phyloP scores from a whole-genome alignment of 108 stramenopile genomes.

The Cyclotella kingstonii region DNA sequence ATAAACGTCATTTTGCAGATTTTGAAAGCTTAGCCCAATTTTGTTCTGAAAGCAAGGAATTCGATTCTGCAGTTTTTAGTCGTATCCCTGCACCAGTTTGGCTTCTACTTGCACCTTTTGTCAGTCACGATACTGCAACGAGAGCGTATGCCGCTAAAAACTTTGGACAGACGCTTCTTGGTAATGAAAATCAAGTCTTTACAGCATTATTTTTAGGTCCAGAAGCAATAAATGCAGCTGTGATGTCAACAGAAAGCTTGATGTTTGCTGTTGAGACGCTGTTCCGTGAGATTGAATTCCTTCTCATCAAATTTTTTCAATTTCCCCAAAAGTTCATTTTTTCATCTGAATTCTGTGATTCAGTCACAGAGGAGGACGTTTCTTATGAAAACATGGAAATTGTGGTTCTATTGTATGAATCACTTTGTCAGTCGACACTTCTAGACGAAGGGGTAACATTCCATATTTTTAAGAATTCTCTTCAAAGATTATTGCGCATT shows the following conservation, averaged over 20 bases:
- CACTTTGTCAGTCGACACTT: constrained; percentile 19
- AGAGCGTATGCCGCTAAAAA: constrained; percentile 13
- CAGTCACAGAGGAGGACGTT: neutral
- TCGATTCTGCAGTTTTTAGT: neutral
- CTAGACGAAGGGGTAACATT: constrained; percentile 10
- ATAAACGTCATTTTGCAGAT: constrained; percentile 11
- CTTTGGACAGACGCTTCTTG: constrained; percentile 14
- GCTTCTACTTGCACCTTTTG: constrained; percentile 29
- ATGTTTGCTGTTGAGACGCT: constrained; percentile 5
- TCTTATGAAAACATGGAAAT: constrained; percentile 5
- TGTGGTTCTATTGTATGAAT: constrained; percentile 16
- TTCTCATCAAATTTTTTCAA: constrained; percentile 18
- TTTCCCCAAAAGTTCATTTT: constrained; percentile 14
- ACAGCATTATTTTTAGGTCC: constrained; percentile 24
- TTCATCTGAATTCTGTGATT: constrained; percentile 3
- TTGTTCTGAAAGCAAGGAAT: neutral
- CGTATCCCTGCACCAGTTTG: constrained; percentile 24
- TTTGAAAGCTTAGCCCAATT: constrained; percentile 13
- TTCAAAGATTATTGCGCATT: constrained; percentile 29
- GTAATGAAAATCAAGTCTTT: constrained; percentile 18
- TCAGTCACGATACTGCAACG: constrained; percentile 6
- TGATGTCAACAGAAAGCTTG: constrained; percentile 1
- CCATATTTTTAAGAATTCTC: constrained; percentile 22
- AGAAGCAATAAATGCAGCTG: neutral
- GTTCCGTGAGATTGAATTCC: constrained; percentile 34